Evolutionary conservation across 225 moss, liverwort and hornwort species (phyloP).

Genomic region (Asterella californica): DNA sequence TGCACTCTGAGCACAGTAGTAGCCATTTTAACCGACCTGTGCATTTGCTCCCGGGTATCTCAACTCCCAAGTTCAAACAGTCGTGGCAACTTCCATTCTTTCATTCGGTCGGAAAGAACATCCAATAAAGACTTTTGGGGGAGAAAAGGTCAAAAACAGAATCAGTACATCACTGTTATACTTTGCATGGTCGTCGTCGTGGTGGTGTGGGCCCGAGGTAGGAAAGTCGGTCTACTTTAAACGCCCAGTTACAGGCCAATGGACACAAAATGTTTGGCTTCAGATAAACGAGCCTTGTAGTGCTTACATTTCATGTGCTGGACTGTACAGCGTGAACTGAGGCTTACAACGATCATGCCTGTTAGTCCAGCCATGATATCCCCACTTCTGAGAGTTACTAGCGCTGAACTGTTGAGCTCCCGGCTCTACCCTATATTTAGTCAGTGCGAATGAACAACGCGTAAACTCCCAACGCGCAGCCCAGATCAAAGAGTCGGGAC

Average conservation of each 20-base stretch:
- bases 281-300: slow-evolving; percentile 4
- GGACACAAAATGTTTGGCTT: neutral
- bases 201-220: neutral
- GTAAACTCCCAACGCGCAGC: neutral
- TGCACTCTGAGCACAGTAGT: neutral
- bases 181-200: neutral
- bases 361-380: slow-evolving; percentile 3
- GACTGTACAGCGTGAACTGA: neutral
- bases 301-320: neutral
- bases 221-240: slow-evolving; percentile 4
- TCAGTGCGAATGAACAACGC: neutral
- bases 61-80: neutral
- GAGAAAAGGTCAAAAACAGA: no score
- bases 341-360: neutral
- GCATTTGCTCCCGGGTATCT: neutral
- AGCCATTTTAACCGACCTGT: neutral
- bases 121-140: no score
- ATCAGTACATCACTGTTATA: neutral
- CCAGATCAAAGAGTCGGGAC: neutral
- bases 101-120: no score
- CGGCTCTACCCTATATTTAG: slow-evolving; percentile 3
- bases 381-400: slow-evolving; percentile 5
- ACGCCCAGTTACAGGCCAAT: neutral
- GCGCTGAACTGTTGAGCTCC: neutral
- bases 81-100: neutral